phyloP scores from a whole-genome alignment of 176 grass and related monocot species.

The Cocos nucifera region DNA sequence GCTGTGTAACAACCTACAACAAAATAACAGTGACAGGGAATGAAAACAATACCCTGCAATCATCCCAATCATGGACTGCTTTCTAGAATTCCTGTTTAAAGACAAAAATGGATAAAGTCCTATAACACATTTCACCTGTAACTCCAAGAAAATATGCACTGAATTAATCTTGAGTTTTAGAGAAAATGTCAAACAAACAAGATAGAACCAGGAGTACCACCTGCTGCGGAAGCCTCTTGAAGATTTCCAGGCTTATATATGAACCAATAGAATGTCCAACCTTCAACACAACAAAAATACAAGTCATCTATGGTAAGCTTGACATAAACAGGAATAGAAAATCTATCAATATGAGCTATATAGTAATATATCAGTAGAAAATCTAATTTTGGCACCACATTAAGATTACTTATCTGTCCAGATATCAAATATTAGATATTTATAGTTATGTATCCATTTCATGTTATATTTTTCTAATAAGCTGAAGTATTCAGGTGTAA shows the following conservation, averaged over 20 bases:
- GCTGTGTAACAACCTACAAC: too few relatives aligned
- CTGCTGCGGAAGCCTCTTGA: slow-evolving; percentile 66
- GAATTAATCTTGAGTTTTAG: background rate
- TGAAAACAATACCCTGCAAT: slow-evolving; percentile 51
- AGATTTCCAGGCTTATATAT: slow-evolving; percentile 73
- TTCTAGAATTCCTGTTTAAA: slow-evolving; percentile 56
- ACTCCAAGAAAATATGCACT: slow-evolving; percentile 15
- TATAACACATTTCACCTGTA: slow-evolving; percentile 46
- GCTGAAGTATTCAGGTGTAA: too few relatives aligned
- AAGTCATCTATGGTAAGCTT: background rate
- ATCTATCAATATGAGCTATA: too few relatives aligned
- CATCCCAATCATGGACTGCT: slow-evolving; percentile 57
- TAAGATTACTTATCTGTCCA: too few relatives aligned
- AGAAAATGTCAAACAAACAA: slow-evolving; percentile 16
- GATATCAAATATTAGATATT: too few relatives aligned
- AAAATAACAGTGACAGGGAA: background rate
- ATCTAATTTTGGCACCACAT: too few relatives aligned
- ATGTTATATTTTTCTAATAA: too few relatives aligned
- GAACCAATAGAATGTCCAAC: slow-evolving; percentile 96
- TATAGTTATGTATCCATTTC: too few relatives aligned
- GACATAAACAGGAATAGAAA: too few relatives aligned
- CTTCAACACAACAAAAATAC: slow-evolving; percentile 23
- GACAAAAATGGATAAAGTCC: slow-evolving; percentile 96
- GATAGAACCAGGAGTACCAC: slow-evolving; percentile 7
- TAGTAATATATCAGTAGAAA: too few relatives aligned